These are phyloP conservation scores for Pulveroboletus sp. DNA, from an alignment of 768 basidiomycete species.

Conservation along the genomic window DNA sequence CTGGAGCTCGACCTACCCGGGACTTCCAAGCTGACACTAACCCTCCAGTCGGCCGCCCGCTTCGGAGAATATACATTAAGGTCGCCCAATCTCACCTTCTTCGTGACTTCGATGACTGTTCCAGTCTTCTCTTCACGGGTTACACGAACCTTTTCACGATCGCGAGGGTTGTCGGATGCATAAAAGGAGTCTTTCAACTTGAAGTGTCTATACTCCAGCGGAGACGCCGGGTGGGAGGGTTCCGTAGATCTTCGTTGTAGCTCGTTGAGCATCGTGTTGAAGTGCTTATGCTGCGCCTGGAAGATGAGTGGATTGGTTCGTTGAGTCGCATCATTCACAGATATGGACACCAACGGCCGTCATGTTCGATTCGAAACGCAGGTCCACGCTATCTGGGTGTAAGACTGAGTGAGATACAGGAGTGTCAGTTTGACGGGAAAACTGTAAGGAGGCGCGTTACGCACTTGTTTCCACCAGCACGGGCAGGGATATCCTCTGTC, in stretches of 20 bases:
- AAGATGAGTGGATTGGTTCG: conserved; percentile 13
- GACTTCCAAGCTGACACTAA: conserved; percentile 90
- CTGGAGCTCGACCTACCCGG: conserved; percentile 54
- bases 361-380: conserved; percentile 94
- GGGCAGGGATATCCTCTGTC: conserved; percentile 63
- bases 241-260: conserved; percentile 58
- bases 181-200: conserved; percentile 82
- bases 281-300: conserved; percentile 84
- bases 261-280: conserved; percentile 83
- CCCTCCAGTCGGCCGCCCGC: conserved; percentile 82
- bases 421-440: conserved; percentile 4
- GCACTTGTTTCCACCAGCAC: conserved; percentile 83
- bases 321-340: conserved; percentile 4
- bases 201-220: conserved; percentile 74
- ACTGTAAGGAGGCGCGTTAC: conserved; percentile 26
- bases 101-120: conserved; percentile 60
- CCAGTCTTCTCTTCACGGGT: conserved; percentile 78
- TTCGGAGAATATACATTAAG: conserved; percentile 87
- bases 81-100: conserved; percentile 82
- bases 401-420: conserved; percentile 60
- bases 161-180: conserved; percentile 36
- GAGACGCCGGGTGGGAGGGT: conserved; percentile 51
- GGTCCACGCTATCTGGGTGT: conserved; percentile 53
- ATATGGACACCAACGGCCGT: conserved; percentile 55
- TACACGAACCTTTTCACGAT: conserved; percentile 69